Percentiles rank a stretch among this genome's conserved stretches.
phyloP scores from a whole-genome alignment of 345 rosid genomes.

The Citrus mangshanensis region DNA sequence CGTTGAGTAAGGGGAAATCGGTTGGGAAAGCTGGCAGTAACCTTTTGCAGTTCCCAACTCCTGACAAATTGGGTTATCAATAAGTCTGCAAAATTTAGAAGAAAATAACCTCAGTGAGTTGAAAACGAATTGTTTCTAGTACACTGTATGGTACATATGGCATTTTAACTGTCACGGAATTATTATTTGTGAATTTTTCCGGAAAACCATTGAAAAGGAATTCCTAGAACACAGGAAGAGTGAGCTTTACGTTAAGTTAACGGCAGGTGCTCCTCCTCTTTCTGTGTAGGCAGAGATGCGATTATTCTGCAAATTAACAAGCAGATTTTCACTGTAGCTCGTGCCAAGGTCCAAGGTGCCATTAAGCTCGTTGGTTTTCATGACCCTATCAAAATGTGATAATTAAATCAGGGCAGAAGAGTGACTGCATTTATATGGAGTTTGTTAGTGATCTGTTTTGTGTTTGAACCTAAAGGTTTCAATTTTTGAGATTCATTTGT shows the following conservation, averaged over 20 bases:
- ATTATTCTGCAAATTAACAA: constrained; percentile 59
- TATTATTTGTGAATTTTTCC: neutral
- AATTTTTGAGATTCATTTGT: neutral
- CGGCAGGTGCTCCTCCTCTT: constrained; percentile 2
- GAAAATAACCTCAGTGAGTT: neutral
- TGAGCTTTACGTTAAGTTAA: constrained; percentile 49
- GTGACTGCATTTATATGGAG: neutral
- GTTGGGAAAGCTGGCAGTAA: constrained; percentile 41
- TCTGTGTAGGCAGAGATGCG: constrained; percentile 24
- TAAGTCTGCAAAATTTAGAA: constrained; percentile 50
- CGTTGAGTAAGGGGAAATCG: constrained; percentile 36
- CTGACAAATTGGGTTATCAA: constrained; percentile 54
- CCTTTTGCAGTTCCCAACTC: constrained; percentile 26
- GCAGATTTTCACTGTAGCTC: constrained; percentile 37
- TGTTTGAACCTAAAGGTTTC: neutral
- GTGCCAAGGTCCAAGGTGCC: constrained; percentile 55
- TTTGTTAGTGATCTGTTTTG: neutral
- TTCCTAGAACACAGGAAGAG: neutral
- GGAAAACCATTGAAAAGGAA: neutral
- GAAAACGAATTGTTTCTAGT: neutral
- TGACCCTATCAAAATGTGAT: constrained; percentile 32
- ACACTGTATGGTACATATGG: neutral
- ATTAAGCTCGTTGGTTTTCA: constrained; percentile 47
- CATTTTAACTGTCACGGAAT: neutral
- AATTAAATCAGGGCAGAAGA: neutral